Base-by-base conservation (phyloP, 176 grass and related monocot genomes). In the Raddia guianensis region DNA sequence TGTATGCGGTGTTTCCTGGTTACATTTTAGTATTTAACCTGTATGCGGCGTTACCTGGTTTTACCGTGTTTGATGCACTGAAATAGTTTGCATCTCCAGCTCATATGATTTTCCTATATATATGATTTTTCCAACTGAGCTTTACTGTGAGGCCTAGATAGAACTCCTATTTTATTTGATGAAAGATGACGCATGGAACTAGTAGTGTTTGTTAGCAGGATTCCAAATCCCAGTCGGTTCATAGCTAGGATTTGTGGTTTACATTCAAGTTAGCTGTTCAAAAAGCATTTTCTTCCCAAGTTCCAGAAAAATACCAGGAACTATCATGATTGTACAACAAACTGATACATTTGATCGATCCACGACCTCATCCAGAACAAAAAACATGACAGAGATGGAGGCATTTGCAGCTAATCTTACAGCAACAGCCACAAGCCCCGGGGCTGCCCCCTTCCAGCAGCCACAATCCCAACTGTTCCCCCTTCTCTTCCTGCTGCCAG, bases 181-280 rank as follows among this genome's bases (percentile, higher is more conserved):
- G 48, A 66, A 78, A 66, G 3, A 66, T 53, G 33, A 14, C 27
- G 63, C 59, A 77, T n/a, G n/a, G 16, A 49, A 50, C 57, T 77
- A 63, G 63, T 63, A 63, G 63, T 33, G 45, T 47, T 49, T 48
- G 47, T n/a, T n/a, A n/a, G n/a, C n/a, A n/a, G n/a, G n/a, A n/a
- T n/a, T n/a, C n/a, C n/a, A n/a, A 70, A 76, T 65, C 58, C 57
- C 4, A 72, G 49, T 72, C 79, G 35, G 10, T 35, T 70, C 49
- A 4, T 64, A 18, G 48, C 67, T 60, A 46, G 20, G 48, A 78
- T 85, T 69, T 78, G 35, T 72, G 14, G 60, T 64, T 63, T 43
- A 16, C 15, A 85, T n/a, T 58, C 2, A 64, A 64, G 32, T 54
- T 14, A 33, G 70, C 27, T 73, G n/a, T n/a, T n/a, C n/a, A n/a